These are phyloP conservation scores for Lactifluus piperatus DNA, from an alignment of 768 basidiomycete species.

Conservation along the genomic window DNA sequence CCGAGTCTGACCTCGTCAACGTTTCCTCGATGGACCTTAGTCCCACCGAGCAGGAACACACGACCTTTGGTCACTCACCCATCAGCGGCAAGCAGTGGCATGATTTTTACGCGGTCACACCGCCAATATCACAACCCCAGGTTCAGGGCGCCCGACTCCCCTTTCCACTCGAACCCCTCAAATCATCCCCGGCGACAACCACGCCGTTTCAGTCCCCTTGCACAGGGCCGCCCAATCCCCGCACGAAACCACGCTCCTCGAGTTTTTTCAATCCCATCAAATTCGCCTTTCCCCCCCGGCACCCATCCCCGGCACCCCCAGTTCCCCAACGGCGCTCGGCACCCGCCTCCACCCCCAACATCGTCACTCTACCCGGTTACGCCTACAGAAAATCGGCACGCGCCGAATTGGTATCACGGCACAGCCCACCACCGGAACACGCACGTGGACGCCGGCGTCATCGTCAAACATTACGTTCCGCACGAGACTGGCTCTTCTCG, in stretches of 20 bases:
- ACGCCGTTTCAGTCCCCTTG: conserved; percentile 24
- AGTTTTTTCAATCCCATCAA: conserved; percentile 29
- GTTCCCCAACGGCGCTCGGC: conserved; percentile 14
- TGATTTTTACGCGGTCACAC: conserved; percentile 6
- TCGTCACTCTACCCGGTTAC: conserved; percentile 12
- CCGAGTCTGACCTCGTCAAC: conserved; percentile 11
- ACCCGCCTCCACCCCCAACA: conserved; percentile 17
- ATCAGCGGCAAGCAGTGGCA: conserved; percentile 9
- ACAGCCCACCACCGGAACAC: conserved; percentile 16
- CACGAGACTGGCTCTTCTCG: conserved; percentile 31
- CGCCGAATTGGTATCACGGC: neutral
- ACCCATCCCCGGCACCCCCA: conserved; percentile 21
- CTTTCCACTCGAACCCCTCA: conserved; percentile 17
- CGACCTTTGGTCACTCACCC: conserved; percentile 10
- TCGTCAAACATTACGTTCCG: conserved; percentile 27
- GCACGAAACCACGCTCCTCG: conserved; percentile 27
- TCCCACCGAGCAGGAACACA: conserved; percentile 15
- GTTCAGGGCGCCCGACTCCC: conserved; percentile 8
- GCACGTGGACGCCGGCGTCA: conserved; percentile 22
- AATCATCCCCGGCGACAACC: conserved; percentile 24
- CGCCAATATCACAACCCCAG: neutral
- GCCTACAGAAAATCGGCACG: conserved; percentile 1
- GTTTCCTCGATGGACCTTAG: conserved; percentile 18
- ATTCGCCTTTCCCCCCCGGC: conserved; percentile 27
- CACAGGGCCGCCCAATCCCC: conserved; percentile 13